Percentiles rank a stretch among this genome's conserved stretches.
Conservation (phyloP, 164 flowering plant species). For the Platanus orientalis region DNA sequence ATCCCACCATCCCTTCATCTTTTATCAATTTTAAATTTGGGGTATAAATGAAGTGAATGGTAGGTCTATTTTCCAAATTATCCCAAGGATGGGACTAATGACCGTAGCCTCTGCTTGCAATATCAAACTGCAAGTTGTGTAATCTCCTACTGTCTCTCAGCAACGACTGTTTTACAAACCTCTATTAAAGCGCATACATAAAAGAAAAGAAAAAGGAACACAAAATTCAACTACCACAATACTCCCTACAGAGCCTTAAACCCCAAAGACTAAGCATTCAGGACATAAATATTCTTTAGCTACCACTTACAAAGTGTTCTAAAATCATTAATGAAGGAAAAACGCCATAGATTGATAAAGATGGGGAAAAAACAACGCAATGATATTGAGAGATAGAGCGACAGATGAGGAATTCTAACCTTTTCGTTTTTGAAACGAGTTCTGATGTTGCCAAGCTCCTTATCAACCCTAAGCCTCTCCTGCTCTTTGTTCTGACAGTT, state of each 20-base stretch:
- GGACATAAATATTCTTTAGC: not conserved
- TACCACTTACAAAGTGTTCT: not conserved
- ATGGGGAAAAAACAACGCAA: not conserved
- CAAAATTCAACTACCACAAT: not conserved
- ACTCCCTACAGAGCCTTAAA: not conserved
- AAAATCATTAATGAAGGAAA: too few relatives aligned
- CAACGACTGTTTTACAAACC: not conserved
- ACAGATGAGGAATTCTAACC: constrained; percentile 38
- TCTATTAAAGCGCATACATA: too few relatives aligned
- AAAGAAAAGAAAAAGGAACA: too few relatives aligned
- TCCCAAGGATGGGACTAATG: not conserved
- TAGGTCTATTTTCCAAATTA: not conserved
- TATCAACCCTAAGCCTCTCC: constrained; percentile 87
- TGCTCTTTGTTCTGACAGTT: constrained; percentile 91
- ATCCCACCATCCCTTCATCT: not conserved
- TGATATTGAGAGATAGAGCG: not conserved
- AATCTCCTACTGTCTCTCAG: not conserved
- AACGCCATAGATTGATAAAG: not conserved
- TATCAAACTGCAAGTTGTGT: too few relatives aligned
- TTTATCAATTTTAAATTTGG: not conserved
- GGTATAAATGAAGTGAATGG: not conserved
- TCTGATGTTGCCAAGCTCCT: constrained; percentile 90
- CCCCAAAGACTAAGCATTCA: not conserved
- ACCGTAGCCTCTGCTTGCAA: too few relatives aligned
- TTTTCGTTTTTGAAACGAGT: constrained; percentile 85